A percentile compares a stretch with the other conserved stretches of the same genome.
These are phyloP conservation scores for Beauveria varroae DNA, from an alignment of 2,329 filamentous ascomycete genomes.

Conservation along the genomic window DNA sequence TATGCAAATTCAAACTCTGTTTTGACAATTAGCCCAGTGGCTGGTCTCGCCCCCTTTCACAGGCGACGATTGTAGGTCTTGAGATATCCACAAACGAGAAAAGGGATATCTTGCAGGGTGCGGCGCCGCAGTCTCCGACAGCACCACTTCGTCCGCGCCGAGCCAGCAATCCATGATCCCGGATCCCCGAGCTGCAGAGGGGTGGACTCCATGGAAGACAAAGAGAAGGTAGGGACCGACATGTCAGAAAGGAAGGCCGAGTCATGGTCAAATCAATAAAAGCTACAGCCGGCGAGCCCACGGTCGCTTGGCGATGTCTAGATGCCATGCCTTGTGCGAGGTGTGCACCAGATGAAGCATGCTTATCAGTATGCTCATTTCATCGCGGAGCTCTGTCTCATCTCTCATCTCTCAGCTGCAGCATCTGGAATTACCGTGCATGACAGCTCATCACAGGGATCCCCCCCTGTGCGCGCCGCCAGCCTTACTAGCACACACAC, in stretches of 20 bases:
- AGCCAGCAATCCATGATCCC: background rate
- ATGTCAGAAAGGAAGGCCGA: background rate
- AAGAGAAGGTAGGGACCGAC: background rate
- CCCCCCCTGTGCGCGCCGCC: background rate
- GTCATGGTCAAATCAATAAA: background rate
- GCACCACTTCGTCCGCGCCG: background rate
- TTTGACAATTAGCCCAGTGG: background rate
- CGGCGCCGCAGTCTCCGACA: background rate
- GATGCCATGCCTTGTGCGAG: background rate
- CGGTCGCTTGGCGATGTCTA: background rate
- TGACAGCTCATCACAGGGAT: background rate
- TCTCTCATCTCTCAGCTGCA: background rate
- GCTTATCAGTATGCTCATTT: background rate
- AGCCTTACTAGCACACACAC: background rate
- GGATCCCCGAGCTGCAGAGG: background rate
- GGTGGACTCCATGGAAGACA: too few species aligned
- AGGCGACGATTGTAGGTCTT: background rate
- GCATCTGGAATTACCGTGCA: slow-evolving; percentile 2
- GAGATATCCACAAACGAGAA: background rate
- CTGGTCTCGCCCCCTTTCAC: background rate
- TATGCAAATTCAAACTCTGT: background rate
- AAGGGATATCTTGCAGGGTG: background rate
- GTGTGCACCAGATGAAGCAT: background rate
- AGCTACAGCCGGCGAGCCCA: background rate
- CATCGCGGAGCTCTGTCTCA: background rate